Conservation (phyloP, 495 filamentous ascomycete species). For the Pyrenula aspistea region DNA sequence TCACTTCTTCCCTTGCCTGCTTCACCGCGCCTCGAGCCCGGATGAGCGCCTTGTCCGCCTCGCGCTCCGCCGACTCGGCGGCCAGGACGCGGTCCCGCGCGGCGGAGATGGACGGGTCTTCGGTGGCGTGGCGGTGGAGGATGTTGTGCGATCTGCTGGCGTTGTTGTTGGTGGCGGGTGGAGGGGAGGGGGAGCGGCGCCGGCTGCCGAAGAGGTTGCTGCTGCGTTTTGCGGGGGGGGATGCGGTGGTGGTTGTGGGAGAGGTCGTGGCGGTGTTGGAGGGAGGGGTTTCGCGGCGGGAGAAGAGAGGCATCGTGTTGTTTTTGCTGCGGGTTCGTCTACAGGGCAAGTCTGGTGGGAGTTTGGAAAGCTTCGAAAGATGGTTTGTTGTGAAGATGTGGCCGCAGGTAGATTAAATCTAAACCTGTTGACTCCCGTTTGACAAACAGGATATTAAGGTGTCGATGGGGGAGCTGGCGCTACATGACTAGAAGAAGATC, state of each 20-base stretch:
- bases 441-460: too few species aligned
- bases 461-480: too few species aligned
- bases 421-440: too few species aligned
- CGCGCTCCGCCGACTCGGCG: slow-evolving; percentile 47
- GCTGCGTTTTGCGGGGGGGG: slow-evolving; percentile 1
- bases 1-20: slow-evolving; percentile 50
- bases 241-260: slow-evolving; percentile 1
- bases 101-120: slow-evolving; percentile 45
- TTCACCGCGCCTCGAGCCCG: slow-evolving; percentile 42
- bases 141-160: neutral
- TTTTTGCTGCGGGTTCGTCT: slow-evolving; percentile 5
- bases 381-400: too few species aligned
- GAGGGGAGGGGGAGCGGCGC: neutral
- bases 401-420: too few species aligned
- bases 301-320: slow-evolving; percentile 1
- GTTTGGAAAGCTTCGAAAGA: too few species aligned
- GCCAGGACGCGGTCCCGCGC: slow-evolving; percentile 44
- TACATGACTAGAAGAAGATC: too few species aligned
- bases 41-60: slow-evolving; percentile 49
- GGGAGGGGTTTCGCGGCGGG: neutral
- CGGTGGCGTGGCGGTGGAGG: slow-evolving; percentile 8
- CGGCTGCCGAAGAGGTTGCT: neutral
- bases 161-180: neutral
- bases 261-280: slow-evolving; percentile 1
- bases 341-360: too few species aligned